phyloP scores from a whole-genome alignment of 2,329 filamentous ascomycete genomes.

The Pezicula carpinea region DNA sequence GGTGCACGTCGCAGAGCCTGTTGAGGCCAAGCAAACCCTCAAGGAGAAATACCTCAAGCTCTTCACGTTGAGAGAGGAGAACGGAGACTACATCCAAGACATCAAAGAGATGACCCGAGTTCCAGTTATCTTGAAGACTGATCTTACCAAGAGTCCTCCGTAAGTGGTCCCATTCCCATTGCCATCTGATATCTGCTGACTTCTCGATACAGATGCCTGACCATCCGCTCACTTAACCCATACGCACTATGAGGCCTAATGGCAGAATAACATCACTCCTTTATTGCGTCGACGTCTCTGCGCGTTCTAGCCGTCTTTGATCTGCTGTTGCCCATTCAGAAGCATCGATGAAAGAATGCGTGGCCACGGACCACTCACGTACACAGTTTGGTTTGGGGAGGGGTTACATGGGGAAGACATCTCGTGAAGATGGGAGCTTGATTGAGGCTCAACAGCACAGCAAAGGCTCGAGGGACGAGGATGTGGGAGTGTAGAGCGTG shows the following conservation, averaged over 20 bases:
- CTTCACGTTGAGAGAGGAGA: slow-evolving; percentile 86
- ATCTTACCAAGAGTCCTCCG: slow-evolving; percentile 98
- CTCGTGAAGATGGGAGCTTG: not conserved
- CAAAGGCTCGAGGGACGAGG: not conserved
- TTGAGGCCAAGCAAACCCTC: slow-evolving; percentile 77
- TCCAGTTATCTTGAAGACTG: slow-evolving; percentile 97
- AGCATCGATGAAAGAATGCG: too few species aligned
- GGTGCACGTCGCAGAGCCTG: slow-evolving; percentile 68
- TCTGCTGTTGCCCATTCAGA: not conserved
- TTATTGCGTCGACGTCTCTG: too few species aligned
- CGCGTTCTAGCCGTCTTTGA: not conserved
- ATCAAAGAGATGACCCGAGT: slow-evolving; percentile 96
- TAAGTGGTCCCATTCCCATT: slow-evolving; percentile 52
- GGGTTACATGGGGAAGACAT: not conserved
- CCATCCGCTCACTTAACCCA: slow-evolving; percentile 78
- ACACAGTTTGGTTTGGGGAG: not conserved
- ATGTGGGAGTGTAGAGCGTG: not conserved
- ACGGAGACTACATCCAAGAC: slow-evolving; percentile 95
- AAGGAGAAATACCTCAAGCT: slow-evolving; percentile 95
- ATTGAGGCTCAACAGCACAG: not conserved
- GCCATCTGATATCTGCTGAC: slow-evolving; percentile 32
- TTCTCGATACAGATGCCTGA: slow-evolving; percentile 59
- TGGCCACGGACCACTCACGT: not conserved
- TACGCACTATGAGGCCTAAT: slow-evolving; percentile 46
- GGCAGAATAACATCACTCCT: not conserved